Evolutionary conservation across 2,329 filamentous ascomycete genomes (phyloP).

Genomic region (Chalara sp.): DNA sequence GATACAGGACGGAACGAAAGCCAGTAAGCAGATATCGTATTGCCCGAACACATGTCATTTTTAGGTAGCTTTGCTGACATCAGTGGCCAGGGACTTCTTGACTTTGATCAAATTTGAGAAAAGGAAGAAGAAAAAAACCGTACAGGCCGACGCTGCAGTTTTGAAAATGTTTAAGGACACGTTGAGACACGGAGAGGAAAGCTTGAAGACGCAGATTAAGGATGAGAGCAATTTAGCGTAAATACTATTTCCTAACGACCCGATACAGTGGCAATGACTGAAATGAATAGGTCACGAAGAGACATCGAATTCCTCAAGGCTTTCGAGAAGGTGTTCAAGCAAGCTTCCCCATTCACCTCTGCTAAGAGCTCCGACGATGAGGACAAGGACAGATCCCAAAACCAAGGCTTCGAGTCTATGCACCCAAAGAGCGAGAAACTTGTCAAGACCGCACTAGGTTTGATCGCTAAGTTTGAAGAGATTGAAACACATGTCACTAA

Average conservation of each 20-base stretch:
- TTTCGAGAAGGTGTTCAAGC: conserved; percentile 15
- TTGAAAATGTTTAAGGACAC: not conserved
- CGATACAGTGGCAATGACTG: not conserved
- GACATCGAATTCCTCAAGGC: conserved; percentile 13
- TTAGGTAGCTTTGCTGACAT: not conserved
- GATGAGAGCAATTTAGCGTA: not conserved
- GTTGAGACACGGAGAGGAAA: not conserved
- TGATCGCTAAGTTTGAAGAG: conserved; percentile 14
- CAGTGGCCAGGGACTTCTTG: not conserved
- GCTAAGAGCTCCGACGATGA: no score
- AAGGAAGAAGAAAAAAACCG: conserved; percentile 1
- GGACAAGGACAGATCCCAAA: not conserved
- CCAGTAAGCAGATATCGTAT: conserved; percentile 15
- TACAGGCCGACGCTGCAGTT: not conserved
- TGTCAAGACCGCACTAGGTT: conserved; percentile 6
- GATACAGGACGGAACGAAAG: conserved; percentile 20
- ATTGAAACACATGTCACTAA: conserved; percentile 8
- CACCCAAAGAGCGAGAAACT: conserved; percentile 10
- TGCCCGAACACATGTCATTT: no score
- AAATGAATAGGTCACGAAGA: conserved; percentile 9
- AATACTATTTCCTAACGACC: not conserved
- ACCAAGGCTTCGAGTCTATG: conserved; percentile 9
- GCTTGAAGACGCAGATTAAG: not conserved
- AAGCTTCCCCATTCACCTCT: conserved; percentile 10
- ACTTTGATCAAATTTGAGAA: not conserved